Conservation (phyloP, 305 asterid species). For the Lippia alba region DNA sequence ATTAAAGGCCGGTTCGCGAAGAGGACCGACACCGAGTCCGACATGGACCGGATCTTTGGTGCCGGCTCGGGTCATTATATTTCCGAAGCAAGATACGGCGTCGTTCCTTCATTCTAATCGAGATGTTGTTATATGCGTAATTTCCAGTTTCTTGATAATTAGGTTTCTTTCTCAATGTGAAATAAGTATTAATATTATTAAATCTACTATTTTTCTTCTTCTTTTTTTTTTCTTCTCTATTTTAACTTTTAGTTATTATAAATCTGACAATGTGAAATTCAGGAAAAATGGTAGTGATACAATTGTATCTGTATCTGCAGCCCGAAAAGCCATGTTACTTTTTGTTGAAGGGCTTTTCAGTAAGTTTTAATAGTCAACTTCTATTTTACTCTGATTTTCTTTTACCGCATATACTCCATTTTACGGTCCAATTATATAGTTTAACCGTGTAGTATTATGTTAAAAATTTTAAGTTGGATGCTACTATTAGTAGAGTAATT, state of each 20-base stretch:
- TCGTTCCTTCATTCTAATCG: slow-evolving; percentile 64
- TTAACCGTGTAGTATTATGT: too few species aligned
- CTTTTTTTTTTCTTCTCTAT: too few species aligned
- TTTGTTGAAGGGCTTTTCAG: slow-evolving; percentile 34
- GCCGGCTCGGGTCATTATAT: slow-evolving; percentile 46
- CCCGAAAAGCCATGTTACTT: slow-evolving; percentile 37
- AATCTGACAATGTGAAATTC: slow-evolving; percentile 8
- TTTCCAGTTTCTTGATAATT: slow-evolving; percentile 17
- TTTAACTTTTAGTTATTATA: not conserved
- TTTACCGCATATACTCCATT: not conserved
- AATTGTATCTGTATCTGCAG: slow-evolving; percentile 1
- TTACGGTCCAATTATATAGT: too few species aligned
- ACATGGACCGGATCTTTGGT: slow-evolving; percentile 51
- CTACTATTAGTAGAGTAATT: too few species aligned
- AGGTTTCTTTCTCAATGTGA: slow-evolving; percentile 28
- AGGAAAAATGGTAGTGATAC: slow-evolving; percentile 18
- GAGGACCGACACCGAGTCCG: slow-evolving; percentile 60
- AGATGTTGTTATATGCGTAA: slow-evolving; percentile 22
- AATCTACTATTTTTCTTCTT: slow-evolving; percentile 1
- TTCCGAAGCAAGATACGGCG: slow-evolving; percentile 57
- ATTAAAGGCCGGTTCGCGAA: slow-evolving; percentile 92
- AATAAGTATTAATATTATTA: slow-evolving; percentile 12
- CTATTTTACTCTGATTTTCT: not conserved
- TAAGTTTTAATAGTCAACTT: slow-evolving; percentile 10
- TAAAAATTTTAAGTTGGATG: too few species aligned